Evolutionary conservation across 805 yeast genomes (phyloP), one percentile per base, ranked within the genome.

Genomic region (Maudiozyma pseudohumilis): DNA sequence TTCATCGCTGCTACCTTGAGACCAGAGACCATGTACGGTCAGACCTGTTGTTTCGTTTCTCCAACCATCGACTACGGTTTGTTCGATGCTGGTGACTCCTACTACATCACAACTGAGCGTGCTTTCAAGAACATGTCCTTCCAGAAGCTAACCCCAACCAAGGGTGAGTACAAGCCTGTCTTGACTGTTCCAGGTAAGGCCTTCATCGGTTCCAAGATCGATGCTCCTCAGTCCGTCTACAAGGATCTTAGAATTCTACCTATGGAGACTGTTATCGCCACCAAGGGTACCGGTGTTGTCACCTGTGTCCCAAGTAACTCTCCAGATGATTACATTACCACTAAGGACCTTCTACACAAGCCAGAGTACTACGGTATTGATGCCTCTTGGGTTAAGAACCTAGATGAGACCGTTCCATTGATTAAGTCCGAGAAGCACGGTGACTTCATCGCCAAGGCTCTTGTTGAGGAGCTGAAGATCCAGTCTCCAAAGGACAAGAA

Each of bases 241-340:
- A 66, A 74, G 37, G 75, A 79, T 49, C 68, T 92, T 47, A 73
- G 92, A 53, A 81, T 92, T 40, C 72, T 92, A 48, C 98, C 98
- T 50, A 92, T 92, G 98, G 97, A 89, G 64, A 86, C 96, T 27
- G 89, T 92, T 39, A 70, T 89, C 60, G 94, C 95, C 29, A 71
- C 77, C 40, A 92, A 92, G 69, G 98, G 98, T 74, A 92, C 97
- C 32, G 98, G 97, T 69, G 96, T 92, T 32, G 98, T 92, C 41
- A 89, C 97, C 5, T 92, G 96, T 69, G 97, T 88, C 45, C 98
- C 97, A 45, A 80, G 95, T n/a, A 96, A 88, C 63, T 88, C 97
- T 40, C 97, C 98, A 43, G 98, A 92, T 68, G 98, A 92, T 68
- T 92, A 55, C 58, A 78, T 89, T 63, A 92, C 96, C 42, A 74